These are phyloP conservation scores for Pterocarpus macrocarpus DNA, from an alignment of 306 rosid genomes.

Conservation along the genomic window DNA sequence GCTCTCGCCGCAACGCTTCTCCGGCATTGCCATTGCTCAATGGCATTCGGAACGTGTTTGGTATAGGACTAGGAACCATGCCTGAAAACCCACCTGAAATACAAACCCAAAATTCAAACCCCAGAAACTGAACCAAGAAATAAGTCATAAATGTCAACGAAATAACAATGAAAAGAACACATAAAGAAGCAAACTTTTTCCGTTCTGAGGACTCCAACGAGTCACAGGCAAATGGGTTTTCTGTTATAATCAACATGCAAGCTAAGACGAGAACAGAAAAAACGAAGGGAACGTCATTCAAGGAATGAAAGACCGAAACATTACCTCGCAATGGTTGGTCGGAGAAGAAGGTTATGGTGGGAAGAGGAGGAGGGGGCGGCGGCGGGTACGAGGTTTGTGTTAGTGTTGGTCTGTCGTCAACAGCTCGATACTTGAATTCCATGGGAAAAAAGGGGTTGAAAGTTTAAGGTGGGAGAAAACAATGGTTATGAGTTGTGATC, in stretches of 20 bases:
- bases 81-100: slow-evolving; percentile 20
- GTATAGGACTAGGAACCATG: neutral
- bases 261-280: neutral
- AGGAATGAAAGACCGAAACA: neutral
- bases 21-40: neutral
- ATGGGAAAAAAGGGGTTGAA: slow-evolving; percentile 12
- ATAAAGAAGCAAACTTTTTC: neutral
- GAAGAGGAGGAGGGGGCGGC: neutral
- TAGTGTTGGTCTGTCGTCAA: slow-evolving; percentile 40
- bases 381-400: neutral
- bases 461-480: no score
- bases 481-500: no score
- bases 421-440: slow-evolving; percentile 62
- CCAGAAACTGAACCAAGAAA: neutral
- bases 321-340: slow-evolving; percentile 27
- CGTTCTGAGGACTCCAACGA: neutral
- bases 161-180: neutral
- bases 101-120: neutral
- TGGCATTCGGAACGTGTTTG: neutral
- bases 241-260: neutral
- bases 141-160: neutral
- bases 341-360: slow-evolving; percentile 19
- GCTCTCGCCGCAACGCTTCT: slow-evolving; percentile 48
- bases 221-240: neutral
- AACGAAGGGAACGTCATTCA: neutral